These are phyloP conservation scores for Pelagophyceae sp. DNA, from an alignment of 352 stramenopile species.

Conservation along the genomic window DNA sequence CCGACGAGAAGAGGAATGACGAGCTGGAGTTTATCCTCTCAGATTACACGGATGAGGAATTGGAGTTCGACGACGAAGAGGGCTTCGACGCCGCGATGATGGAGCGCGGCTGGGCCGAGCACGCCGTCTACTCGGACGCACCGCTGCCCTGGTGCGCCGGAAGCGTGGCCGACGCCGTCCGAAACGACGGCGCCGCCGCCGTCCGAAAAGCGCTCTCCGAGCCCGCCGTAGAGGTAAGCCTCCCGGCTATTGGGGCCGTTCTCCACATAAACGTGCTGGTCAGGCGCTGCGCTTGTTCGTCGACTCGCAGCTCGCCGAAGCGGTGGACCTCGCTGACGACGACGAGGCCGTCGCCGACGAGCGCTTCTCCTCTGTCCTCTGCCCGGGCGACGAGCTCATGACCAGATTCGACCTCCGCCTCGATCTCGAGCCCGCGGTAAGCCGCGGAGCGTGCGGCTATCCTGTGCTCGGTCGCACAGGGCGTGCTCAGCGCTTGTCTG, in stretches of 20 bases:
- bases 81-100: neutral
- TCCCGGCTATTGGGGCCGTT: no score
- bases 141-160: neutral
- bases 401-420: constrained; percentile 1
- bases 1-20: neutral
- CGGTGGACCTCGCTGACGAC: neutral
- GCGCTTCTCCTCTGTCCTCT: neutral
- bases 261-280: neutral
- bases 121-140: neutral
- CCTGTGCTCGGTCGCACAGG: no score
- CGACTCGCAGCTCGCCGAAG: neutral
- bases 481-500: no score
- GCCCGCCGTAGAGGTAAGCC: no score
- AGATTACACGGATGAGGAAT: neutral
- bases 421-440: neutral
- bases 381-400: neutral
- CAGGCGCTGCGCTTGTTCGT: neutral
- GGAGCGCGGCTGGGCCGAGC: neutral
- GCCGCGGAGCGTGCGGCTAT: no score
- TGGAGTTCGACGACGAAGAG: constrained; percentile 13
- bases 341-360: neutral
- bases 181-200: neutral
- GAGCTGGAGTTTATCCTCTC: neutral
- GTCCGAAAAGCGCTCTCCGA: neutral
- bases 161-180: neutral